These are phyloP conservation scores for Cutaneotrichosporon sp. DNA, from an alignment of 1,284 basidiomycete species.

Conservation along the genomic window DNA sequence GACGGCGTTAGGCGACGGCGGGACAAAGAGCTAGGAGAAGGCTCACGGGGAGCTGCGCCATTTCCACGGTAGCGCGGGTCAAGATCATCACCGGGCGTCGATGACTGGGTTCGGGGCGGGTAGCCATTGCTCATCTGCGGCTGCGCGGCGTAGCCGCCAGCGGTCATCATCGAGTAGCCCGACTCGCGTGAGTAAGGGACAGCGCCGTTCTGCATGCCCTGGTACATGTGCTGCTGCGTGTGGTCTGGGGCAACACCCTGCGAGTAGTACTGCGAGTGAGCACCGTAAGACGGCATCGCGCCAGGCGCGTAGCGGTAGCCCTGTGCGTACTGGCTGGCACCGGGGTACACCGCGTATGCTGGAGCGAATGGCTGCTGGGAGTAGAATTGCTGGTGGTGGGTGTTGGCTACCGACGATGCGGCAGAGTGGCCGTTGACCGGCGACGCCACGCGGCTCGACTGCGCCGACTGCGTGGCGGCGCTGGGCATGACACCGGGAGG, in stretches of 20 bases:
- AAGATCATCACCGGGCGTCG: conserved; percentile 37
- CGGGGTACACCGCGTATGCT: conserved; percentile 38
- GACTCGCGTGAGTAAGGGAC: conserved; percentile 43
- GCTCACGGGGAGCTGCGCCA: conserved; percentile 23
- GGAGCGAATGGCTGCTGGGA: conserved; percentile 39
- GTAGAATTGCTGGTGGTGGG: conserved; percentile 42
- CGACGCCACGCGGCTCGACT: conserved; percentile 46
- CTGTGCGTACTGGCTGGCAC: conserved; percentile 29
- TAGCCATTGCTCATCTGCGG: conserved; percentile 41
- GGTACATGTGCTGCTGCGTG: conserved; percentile 43
- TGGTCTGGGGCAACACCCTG: conserved; percentile 41
- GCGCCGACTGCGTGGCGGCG: conserved; percentile 37
- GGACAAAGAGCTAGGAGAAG: conserved; percentile 21
- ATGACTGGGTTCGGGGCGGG: conserved; percentile 45
- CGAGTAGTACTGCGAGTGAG: conserved; percentile 42
- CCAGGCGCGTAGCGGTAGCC: conserved; percentile 37
- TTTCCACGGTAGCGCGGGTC: conserved; percentile 29
- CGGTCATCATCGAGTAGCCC: conserved; percentile 38
- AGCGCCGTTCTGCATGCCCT: conserved; percentile 34
- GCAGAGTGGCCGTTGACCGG: conserved; percentile 47
- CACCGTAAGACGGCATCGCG: conserved; percentile 35
- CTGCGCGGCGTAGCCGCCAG: conserved; percentile 35
- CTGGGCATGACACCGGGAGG: conserved; percentile 36
- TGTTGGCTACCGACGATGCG: conserved; percentile 33
- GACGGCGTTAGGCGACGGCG: conserved; percentile 36